Conservation (phyloP, 2,329 filamentous ascomycete species). For the Diaporthe eres region DNA sequence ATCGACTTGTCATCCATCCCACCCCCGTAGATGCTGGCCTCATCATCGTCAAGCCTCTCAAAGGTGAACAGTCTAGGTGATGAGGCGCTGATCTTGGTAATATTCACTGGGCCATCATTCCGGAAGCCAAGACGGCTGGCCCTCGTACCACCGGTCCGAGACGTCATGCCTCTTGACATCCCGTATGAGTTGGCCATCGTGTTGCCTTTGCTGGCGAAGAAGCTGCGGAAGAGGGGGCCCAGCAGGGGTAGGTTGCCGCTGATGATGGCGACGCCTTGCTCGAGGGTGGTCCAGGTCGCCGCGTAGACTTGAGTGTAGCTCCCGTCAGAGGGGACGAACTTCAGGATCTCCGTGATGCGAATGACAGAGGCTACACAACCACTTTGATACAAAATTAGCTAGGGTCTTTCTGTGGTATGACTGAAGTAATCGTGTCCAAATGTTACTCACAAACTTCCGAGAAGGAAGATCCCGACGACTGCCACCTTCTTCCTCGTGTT, state of each 20-base stretch:
- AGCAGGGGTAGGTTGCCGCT: slow-evolving; percentile 39
- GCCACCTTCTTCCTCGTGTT: slow-evolving; percentile 38
- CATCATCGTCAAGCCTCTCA: slow-evolving; percentile 26
- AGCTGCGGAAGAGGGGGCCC: slow-evolving; percentile 37
- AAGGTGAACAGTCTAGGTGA: slow-evolving; percentile 18
- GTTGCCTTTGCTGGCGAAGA: slow-evolving; percentile 35
- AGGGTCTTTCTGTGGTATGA: fast-evolving
- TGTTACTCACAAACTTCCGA: slow-evolving; percentile 37
- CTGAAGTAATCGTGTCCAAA: not conserved
- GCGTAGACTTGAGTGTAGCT: slow-evolving; percentile 41
- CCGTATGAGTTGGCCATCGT: slow-evolving; percentile 15
- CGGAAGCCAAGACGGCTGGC: slow-evolving; percentile 14
- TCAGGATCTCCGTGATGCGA: slow-evolving; percentile 34
- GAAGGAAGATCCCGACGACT: slow-evolving; percentile 38
- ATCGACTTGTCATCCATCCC: slow-evolving; percentile 35
- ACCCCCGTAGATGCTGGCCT: slow-evolving; percentile 17
- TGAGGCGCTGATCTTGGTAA: slow-evolving; percentile 17
- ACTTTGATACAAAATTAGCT: not conserved
- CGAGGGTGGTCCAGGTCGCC: slow-evolving; percentile 42
- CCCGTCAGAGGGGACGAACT: slow-evolving; percentile 36
- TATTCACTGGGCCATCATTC: not conserved
- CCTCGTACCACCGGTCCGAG: not conserved
- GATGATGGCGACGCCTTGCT: slow-evolving; percentile 35
- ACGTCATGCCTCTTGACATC: slow-evolving; percentile 5
- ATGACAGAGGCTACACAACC: slow-evolving; percentile 38